phyloP scores from a whole-genome alignment of 306 rosid genomes.

The Quillaja saponaria region DNA sequence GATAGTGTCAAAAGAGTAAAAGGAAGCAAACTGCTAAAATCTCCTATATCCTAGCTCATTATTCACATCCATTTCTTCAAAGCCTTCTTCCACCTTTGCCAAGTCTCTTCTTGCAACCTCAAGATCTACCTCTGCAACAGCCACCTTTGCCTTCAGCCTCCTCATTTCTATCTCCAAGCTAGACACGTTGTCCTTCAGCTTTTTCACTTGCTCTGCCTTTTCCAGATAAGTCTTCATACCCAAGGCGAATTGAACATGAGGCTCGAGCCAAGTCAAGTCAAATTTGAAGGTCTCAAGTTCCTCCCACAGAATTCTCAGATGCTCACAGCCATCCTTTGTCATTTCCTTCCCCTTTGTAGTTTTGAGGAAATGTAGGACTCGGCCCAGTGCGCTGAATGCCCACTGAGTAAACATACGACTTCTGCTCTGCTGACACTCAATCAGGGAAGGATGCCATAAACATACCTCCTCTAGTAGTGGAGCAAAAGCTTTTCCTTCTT shows the following conservation, averaged over 20 bases:
- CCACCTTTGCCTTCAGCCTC: conserved; percentile 34
- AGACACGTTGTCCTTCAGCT: conserved; percentile 1
- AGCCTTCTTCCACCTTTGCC: conserved; percentile 16
- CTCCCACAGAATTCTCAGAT: conserved; percentile 30
- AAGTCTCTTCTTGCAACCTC: conserved; percentile 25
- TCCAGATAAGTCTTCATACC: conserved; percentile 4
- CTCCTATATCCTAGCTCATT: too few relatives aligned
- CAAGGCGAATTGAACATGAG: conserved; percentile 39
- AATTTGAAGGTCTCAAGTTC: conserved; percentile 37
- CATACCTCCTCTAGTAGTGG: neutral
- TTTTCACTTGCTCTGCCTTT: conserved; percentile 12
- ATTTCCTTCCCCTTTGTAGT: conserved; percentile 30
- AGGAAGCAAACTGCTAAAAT: too few relatives aligned
- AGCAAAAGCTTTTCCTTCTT: neutral
- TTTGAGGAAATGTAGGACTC: neutral
- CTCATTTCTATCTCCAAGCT: conserved; percentile 25
- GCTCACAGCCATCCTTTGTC: conserved; percentile 29
- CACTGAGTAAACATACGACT: neutral
- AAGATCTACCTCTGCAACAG: conserved; percentile 24
- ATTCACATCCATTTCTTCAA: too few relatives aligned
- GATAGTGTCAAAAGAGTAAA: too few relatives aligned
- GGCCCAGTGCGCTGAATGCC: neutral
- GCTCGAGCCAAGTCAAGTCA: conserved; percentile 38
- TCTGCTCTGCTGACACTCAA: neutral
- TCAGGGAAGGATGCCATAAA: neutral